Base-by-base conservation (phyloP, 2,329 filamentous ascomycete species). In the Monosporascus cannonballus region DNA sequence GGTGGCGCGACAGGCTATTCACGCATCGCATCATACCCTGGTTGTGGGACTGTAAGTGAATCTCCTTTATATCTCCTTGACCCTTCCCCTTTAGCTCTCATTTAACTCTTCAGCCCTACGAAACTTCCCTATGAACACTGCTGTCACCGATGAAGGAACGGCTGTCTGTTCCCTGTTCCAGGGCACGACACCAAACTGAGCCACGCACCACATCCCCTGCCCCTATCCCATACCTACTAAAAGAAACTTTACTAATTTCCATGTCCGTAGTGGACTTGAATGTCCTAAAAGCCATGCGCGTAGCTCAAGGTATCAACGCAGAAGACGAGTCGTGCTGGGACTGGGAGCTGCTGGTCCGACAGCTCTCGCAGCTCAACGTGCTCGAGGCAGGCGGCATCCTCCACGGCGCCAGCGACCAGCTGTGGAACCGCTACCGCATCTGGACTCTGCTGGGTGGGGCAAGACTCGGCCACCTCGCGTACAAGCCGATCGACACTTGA, bases 381-480 rank as follows among this genome's bases (percentile, higher is more conserved):
- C 51, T 57, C n/a, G 48, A 55, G 11, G 9, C 3, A 6, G 25
- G 37, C 2, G 55, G 57, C 15, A 15, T 56, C 24, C 44, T 61
- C 3, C 1, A 8, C 1, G 30, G 34, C 7, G 17, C 6, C 18
- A 30, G 22, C 0, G 9, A 30, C 1, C 3, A 27, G 14, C 53
- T 64, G 18, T 47, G 51, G 51, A 64, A 64, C 50, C 57, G 62
- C 11, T 42, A 38, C 24, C 61, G 61, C 11, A 64, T 64, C 48
- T 64, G 62, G 62, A 47, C 48, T 14, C 24, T 64, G 6, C 57
- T 64, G 9, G 34, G 52, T 15, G 24, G 8, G 1, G 47, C 59
- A 14, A 48, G 59, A 4, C 48, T 62, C 3, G 57, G 54, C 6
- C 51, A 59, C 36, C n/a, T 58, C 15, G 6, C 4, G 3, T 52